Base-by-base conservation (phyloP, 345 rosid species). In the Moringa oleifera region DNA sequence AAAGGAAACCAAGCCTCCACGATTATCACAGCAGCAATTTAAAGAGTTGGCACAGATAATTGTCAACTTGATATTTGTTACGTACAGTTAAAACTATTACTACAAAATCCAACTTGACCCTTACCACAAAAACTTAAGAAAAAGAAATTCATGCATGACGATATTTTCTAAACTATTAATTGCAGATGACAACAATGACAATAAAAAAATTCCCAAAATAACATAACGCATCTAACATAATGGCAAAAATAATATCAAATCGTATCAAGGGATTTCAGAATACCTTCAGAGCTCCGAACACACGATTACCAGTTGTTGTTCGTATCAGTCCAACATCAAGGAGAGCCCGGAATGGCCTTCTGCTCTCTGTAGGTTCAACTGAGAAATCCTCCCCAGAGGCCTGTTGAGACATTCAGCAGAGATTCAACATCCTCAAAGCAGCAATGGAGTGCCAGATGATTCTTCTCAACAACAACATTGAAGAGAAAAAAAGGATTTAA, bases 301-400 rank as follows among this genome's bases (percentile, higher is more conserved):
- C 85, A 66, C 88, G 83, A 54, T 85, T 87, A 13, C 95, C 95
- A 37, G 95, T 85, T 25, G 95, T 85, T 10, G 95, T 87, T 64
- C 73, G 83, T 70, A 83, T 23, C 24, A 87, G 79, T 11, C 95
- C 95, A 63, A 87, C 95, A 78, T 87, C 95, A 69, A 87, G 95
- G 49, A 87, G 89, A 73, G 91, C 89, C 65, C 87, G 91, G 79
- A 85, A 87, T 19, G 95, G 95, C 83, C 90, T 81, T 71, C 91
- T 80, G 66, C 53, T 77, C 6, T 77, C 90, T 49, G 80, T 66
- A 25, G 89, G 95, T 54, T 90, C 97, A n/a, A 90, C 90, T 10
- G 90, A 88, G 68, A 36, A 90, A 65, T 90, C 95, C 76, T 88
- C 97, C 2, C 97, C 97, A 36, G 85, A 80, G 20, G 92, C 97